Conservation (phyloP, 2,329 filamentous ascomycete species). For the Rhexocercosporidium sp. region DNA sequence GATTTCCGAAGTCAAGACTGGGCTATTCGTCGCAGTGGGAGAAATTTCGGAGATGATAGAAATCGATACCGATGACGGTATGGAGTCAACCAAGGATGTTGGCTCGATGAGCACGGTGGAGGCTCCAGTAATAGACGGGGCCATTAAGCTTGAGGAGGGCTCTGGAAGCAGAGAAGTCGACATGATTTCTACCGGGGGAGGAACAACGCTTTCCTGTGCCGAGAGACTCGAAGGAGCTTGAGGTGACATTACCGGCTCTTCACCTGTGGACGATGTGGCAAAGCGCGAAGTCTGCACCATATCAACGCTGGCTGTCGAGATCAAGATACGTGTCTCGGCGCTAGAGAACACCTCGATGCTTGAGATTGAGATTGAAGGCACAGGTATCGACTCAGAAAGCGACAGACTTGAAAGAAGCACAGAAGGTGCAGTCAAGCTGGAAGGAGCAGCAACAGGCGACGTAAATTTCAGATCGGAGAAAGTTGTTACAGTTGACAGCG, state of each 20-base stretch:
- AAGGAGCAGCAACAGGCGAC: too few relatives aligned
- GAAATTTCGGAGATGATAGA: too few relatives aligned
- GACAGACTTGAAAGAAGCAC: too few relatives aligned
- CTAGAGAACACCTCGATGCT: neutral
- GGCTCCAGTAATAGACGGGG: neutral
- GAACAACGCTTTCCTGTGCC: neutral
- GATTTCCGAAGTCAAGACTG: too few relatives aligned
- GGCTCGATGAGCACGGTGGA: neutral
- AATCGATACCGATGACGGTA: too few relatives aligned
- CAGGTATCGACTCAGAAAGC: neutral
- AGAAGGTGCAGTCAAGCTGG: too few relatives aligned
- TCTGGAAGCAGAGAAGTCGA: neutral
- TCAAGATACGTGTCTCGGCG: neutral
- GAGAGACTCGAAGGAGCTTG: neutral
- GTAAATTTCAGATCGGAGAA: too few relatives aligned
- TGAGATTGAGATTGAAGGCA: neutral
- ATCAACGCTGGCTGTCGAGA: neutral
- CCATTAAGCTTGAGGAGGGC: neutral
- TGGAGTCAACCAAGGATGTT: neutral
- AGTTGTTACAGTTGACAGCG: neutral
- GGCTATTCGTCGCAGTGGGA: too few relatives aligned
- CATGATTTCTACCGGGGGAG: neutral
- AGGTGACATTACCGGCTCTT: neutral
- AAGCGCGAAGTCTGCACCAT: neutral
- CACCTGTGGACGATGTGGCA: neutral